These are phyloP conservation scores for Mycena polygramma DNA, from an alignment of 768 basidiomycete species.

Conservation along the genomic window DNA sequence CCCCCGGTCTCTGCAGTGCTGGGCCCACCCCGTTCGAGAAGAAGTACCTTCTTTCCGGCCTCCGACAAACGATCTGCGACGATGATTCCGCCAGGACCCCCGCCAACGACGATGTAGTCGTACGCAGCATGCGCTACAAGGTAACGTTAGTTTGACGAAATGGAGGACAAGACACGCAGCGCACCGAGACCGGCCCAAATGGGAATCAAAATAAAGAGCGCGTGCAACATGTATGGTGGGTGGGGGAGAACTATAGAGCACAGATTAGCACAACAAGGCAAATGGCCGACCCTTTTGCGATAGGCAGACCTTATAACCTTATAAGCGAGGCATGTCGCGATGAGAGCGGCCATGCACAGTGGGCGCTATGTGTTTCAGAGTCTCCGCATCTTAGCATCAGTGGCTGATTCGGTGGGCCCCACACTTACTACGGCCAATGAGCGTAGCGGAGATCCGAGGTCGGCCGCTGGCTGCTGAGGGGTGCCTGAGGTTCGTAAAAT, in stretches of 20 bases:
- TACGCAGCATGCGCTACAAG: constrained; percentile 46
- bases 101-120: constrained; percentile 70
- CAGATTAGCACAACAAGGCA: background rate
- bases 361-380: constrained; percentile 17
- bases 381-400: constrained; percentile 7
- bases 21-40: constrained; percentile 75
- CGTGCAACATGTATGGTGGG: constrained; percentile 6
- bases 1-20: constrained; percentile 71
- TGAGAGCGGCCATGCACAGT: background rate
- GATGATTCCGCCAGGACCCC: constrained; percentile 70
- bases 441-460: too few species aligned
- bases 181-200: constrained; percentile 5
- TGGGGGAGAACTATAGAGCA: background rate
- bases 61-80: constrained; percentile 70
- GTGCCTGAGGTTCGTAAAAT: too few species aligned
- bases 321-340: background rate
- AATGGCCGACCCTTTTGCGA: background rate
- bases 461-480: too few species aligned
- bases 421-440: background rate
- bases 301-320: background rate
- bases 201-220: background rate
- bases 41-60: constrained; percentile 71
- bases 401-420: background rate
- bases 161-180: background rate
- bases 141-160: background rate